Conservation (phyloP, 257 asterid species). For the Petunia axillaris region DNA sequence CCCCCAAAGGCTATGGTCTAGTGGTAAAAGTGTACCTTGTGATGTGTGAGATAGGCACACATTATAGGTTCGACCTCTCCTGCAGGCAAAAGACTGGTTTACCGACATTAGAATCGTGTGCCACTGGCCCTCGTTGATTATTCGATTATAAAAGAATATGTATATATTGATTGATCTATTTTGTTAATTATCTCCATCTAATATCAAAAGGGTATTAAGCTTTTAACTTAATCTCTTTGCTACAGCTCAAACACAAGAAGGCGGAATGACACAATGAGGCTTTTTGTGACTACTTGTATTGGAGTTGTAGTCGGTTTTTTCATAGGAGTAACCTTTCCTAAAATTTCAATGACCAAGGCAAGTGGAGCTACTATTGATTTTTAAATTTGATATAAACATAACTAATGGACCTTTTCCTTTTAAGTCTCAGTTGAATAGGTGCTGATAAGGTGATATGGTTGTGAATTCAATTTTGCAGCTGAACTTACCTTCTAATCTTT, state of each 20-base stretch:
- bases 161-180: background rate
- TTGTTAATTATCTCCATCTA: background rate
- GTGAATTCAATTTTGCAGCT: conserved; percentile 46
- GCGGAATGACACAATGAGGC: conserved; percentile 79
- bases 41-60: too few relatives aligned
- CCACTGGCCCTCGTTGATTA: too few relatives aligned
- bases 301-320: conserved; percentile 82
- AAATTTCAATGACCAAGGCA: conserved; percentile 73
- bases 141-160: too few relatives aligned
- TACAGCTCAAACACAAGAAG: conserved; percentile 59
- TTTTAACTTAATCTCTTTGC: conserved; percentile 26
- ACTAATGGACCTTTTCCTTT: conserved; percentile 13
- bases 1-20: too few relatives aligned
- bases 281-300: conserved; percentile 64
- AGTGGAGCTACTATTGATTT: conserved; percentile 24
- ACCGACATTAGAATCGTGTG: too few relatives aligned
- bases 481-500: conserved; percentile 53
- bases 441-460: conserved; percentile 23
- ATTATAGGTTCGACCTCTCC: too few relatives aligned
- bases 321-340: conserved; percentile 86
- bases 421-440: background rate
- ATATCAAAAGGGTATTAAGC: background rate
- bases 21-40: too few relatives aligned
- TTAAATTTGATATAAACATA: conserved; percentile 3
- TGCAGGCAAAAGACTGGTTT: too few relatives aligned